A percentile compares a stretch with the other conserved stretches of the same genome.
Conservation (phyloP, 2,329 filamentous ascomycete species). For the Ramichloridium luteum region DNA sequence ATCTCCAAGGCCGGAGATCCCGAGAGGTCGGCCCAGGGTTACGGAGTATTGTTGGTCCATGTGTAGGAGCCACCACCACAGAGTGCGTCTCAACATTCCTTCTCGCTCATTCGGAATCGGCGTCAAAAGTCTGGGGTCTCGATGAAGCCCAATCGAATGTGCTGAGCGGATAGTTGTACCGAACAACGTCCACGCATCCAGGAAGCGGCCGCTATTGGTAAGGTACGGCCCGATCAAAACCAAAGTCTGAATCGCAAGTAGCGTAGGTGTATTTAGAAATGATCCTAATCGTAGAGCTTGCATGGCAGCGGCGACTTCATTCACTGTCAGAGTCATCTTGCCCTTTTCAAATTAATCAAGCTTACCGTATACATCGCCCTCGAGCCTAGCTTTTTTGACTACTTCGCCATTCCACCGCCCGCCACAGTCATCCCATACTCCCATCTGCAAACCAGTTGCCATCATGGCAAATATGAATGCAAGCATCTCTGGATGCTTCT, state of each 20-base stretch:
- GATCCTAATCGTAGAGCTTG: constrained; percentile 38
- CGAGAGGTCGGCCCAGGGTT: constrained; percentile 36
- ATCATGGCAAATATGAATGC: constrained; percentile 37
- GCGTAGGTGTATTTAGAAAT: constrained; percentile 37
- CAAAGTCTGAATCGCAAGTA: constrained; percentile 35
- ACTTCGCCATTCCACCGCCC: constrained; percentile 28
- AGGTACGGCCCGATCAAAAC: constrained; percentile 39
- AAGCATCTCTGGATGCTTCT: constrained; percentile 35
- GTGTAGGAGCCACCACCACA: constrained; percentile 44
- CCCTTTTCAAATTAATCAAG: neutral
- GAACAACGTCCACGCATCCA: constrained; percentile 40
- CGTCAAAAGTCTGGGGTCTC: constrained; percentile 35
- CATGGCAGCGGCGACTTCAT: constrained; percentile 37
- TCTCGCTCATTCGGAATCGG: constrained; percentile 31
- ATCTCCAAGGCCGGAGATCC: constrained; percentile 38
- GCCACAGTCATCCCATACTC: constrained; percentile 31
- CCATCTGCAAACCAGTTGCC: constrained; percentile 36
- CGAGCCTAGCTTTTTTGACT: constrained; percentile 25
- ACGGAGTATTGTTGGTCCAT: constrained; percentile 41
- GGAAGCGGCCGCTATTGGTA: constrained; percentile 37
- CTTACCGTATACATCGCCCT: constrained; percentile 35
- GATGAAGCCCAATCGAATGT: constrained; percentile 38
- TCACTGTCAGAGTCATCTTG: constrained; percentile 8
- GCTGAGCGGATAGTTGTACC: constrained; percentile 38
- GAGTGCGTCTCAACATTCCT: constrained; percentile 30